These are phyloP conservation scores for Lactarius sanguifluus DNA, from an alignment of 768 basidiomycete genomes.

Conservation along the genomic window DNA sequence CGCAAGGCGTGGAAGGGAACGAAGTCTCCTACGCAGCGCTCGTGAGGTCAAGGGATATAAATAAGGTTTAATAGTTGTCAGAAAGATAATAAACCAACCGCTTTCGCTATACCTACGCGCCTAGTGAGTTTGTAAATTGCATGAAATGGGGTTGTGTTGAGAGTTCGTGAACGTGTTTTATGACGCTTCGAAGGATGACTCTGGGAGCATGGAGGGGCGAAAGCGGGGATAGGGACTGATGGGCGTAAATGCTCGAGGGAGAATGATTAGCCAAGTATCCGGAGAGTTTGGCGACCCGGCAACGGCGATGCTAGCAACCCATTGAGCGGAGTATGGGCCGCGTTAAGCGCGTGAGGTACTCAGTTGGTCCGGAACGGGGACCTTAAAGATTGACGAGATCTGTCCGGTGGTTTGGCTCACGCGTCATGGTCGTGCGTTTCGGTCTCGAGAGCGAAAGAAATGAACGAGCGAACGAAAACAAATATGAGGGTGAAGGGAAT, in stretches of 20 bases:
- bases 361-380: background rate
- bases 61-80: slow-evolving; percentile 2
- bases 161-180: background rate
- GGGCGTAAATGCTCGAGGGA: background rate
- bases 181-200: background rate
- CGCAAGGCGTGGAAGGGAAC: background rate
- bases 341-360: background rate
- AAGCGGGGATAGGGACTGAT: background rate
- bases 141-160: background rate
- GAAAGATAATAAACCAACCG: background rate
- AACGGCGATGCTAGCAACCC: slow-evolving; percentile 19
- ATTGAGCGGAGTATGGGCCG: background rate
- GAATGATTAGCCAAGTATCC: background rate
- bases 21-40: background rate
- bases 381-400: background rate
- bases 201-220: background rate
- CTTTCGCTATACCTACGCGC: background rate
- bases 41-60: background rate
- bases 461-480: background rate
- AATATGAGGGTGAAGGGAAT: background rate
- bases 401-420: slow-evolving; percentile 16
- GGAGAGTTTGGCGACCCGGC: background rate
- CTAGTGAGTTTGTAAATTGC: background rate
- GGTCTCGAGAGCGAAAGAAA: background rate
- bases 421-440: background rate